These are phyloP conservation scores for Emericellopsis terricola DNA, from an alignment of 495 filamentous ascomycete genomes.

Conservation along the genomic window DNA sequence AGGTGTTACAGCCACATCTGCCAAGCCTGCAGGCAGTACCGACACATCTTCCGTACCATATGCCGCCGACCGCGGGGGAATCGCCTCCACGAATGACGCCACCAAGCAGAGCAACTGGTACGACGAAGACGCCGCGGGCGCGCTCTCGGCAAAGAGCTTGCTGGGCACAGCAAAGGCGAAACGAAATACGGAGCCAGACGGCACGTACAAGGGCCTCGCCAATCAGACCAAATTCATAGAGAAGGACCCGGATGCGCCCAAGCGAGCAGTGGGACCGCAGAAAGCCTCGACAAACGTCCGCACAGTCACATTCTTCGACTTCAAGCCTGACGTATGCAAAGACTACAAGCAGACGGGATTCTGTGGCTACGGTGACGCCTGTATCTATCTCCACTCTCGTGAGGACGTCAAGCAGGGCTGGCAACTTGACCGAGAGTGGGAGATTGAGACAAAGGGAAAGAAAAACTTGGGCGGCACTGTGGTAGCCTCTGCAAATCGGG, in stretches of 20 bases:
- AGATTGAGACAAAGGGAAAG: slow-evolving; percentile 62
- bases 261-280: slow-evolving; percentile 58
- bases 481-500: slow-evolving; percentile 39
- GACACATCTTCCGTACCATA: slow-evolving; percentile 37
- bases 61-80: slow-evolving; percentile 37
- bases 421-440: slow-evolving; percentile 92
- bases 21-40: slow-evolving; percentile 13
- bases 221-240: slow-evolving; percentile 59
- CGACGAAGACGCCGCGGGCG: slow-evolving; percentile 38
- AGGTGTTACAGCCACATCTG: slow-evolving; percentile 35
- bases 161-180: slow-evolving; percentile 40
- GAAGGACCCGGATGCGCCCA: slow-evolving; percentile 65
- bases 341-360: slow-evolving; percentile 28
- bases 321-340: slow-evolving; percentile 88
- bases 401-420: slow-evolving; percentile 88
- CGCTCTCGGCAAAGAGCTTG: slow-evolving; percentile 38
- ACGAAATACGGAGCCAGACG: slow-evolving; percentile 23
- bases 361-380: slow-evolving; percentile 59
- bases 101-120: slow-evolving; percentile 88
- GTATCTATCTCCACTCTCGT: slow-evolving; percentile 74
- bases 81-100: slow-evolving; percentile 65
- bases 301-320: slow-evolving; percentile 80
- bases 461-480: slow-evolving; percentile 42
- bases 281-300: slow-evolving; percentile 83
- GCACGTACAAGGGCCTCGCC: slow-evolving; percentile 60